Base-by-base conservation (phyloP, 192 early-diverging fungal genomes). In the Neocallimastix lanati region DNA sequence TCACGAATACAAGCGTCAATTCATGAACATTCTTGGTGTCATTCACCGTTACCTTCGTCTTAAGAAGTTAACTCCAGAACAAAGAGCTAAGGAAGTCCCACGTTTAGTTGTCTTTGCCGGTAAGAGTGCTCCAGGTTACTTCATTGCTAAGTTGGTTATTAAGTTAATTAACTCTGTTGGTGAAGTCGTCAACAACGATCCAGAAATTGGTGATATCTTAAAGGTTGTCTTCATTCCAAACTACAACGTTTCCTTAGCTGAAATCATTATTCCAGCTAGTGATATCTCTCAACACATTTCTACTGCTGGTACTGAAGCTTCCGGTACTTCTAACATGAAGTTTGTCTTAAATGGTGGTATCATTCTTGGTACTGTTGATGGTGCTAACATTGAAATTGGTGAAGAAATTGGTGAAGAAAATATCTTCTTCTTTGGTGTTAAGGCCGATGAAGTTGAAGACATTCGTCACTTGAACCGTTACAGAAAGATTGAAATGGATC, bases 241-340 rank as follows among this genome's bases (percentile, higher is more conserved):
- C 89, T 99, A 99, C 88, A 97, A 96, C 83, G 97, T 99, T 29
- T 97, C 96, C 0, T 87, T 98, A 9, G 96, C 96, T 30, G 85
- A 82, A 82, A 36, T 81, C 14, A 93, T 99, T 80, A 92, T 96
- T 83, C 97, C 97, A 4, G 97, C 97, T 58, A 96, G 93, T 81
- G 97, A 99, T 86, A 95, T 99, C 80, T 99, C 97, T 76, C 96
- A 99, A 89, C 97, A 99, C 86, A 99, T 99, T 84, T 99, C 97
- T 29, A 98, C 96, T 9, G 97, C 97, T n/a, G 97, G 97, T 80
- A 99, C 96, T 15, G 97, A 99, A 85, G 97, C 96, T 27, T 97
- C 96, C n/a, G 97, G 97, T 77, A 99, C 97, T 13, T 97, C 96
- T 27, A 99, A 99, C 89, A 99, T 99, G 96, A 98, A 99, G 89